Conservation (phyloP, 495 filamentous ascomycete species). For the Aspergillus egyptiacus region DNA sequence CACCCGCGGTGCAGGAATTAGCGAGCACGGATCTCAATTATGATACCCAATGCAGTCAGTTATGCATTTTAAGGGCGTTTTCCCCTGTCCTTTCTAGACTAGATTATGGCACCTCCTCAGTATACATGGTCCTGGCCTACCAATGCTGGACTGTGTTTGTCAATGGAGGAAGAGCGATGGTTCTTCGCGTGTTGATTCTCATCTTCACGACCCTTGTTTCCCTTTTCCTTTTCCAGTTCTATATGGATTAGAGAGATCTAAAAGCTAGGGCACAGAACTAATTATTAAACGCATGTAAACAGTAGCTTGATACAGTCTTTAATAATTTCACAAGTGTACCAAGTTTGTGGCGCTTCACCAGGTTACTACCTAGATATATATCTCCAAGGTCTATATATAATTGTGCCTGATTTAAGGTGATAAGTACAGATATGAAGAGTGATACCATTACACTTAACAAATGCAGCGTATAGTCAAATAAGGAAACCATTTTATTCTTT, state of each 20-base stretch:
- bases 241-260: slow-evolving; percentile 17
- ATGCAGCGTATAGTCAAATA: too few relatives aligned
- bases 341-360: too few relatives aligned
- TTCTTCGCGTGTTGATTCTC: slow-evolving; percentile 25
- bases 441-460: too few relatives aligned
- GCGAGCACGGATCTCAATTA: not conserved
- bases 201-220: slow-evolving; percentile 25
- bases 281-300: not conserved
- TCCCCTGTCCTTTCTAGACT: slow-evolving; percentile 1
- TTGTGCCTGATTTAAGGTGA: too few relatives aligned
- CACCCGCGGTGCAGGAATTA: not conserved
- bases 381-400: too few relatives aligned
- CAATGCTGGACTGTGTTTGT: slow-evolving; percentile 50
- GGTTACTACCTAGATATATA: too few relatives aligned
- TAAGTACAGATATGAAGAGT: too few relatives aligned
- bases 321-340: too few relatives aligned
- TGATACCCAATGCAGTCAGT: slow-evolving; percentile 6
- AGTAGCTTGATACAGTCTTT: too few relatives aligned
- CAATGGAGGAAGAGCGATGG: slow-evolving; percentile 44
- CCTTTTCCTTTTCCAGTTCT: slow-evolving; percentile 17
- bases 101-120: slow-evolving; percentile 39
- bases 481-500: too few relatives aligned
- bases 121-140: slow-evolving; percentile 46
- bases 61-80: not conserved
- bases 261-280: slow-evolving; percentile 22